A percentile compares a stretch with the other conserved stretches of the same genome.
Evolutionary conservation across 768 basidiomycete genomes (phyloP).

Genomic region (Cantharellus anzutake): DNA sequence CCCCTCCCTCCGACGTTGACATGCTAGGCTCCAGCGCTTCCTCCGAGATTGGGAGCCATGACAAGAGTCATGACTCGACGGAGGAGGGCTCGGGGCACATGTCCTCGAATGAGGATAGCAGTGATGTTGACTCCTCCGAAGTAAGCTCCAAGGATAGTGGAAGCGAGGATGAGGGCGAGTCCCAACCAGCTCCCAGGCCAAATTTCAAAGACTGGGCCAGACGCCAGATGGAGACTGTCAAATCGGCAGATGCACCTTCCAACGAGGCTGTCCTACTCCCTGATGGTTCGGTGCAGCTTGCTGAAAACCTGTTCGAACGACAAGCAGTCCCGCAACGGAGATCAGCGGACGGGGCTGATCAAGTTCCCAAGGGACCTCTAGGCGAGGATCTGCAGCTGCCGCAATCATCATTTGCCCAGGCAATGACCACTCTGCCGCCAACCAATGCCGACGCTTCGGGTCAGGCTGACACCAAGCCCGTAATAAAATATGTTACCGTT

Average conservation of each 20-base stretch:
- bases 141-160: conserved; percentile 9
- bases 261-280: neutral
- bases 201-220: conserved; percentile 62
- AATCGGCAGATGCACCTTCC: conserved; percentile 18
- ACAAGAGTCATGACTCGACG: neutral
- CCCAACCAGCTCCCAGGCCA: too few species aligned
- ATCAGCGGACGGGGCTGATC: neutral
- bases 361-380: conserved; percentile 36
- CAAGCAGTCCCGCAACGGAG: neutral
- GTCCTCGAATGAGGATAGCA: conserved; percentile 2
- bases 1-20: neutral
- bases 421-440: conserved; percentile 9
- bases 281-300: neutral
- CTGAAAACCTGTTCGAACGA: conserved; percentile 2
- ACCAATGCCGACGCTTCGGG: neutral
- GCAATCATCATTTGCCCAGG: conserved; percentile 39
- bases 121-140: conserved; percentile 30
- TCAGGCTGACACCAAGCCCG: neutral
- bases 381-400: conserved; percentile 57
- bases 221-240: conserved; percentile 43
- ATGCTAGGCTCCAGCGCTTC: neutral
- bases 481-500: conserved; percentile 29
- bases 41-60: neutral
- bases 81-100: neutral
- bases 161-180: neutral